Evolutionary conservation across 176 grass and related monocot species (phyloP).

Genomic region (Carex parvula): DNA sequence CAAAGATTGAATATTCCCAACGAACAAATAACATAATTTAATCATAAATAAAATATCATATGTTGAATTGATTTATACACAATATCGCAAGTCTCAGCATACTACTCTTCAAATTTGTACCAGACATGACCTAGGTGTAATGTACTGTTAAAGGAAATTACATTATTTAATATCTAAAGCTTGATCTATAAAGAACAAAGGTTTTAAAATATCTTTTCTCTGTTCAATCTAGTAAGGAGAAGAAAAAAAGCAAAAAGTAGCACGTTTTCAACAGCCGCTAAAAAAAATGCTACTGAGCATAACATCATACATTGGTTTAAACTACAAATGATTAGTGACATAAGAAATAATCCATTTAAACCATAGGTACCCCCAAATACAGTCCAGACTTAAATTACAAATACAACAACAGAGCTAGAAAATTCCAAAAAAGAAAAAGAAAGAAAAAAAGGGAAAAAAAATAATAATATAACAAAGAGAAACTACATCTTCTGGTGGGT

Average conservation of each 20-base stretch:
- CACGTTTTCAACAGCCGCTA: not conserved
- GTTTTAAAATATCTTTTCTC: not conserved
- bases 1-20: not conserved
- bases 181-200: not conserved
- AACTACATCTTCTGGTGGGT: slow-evolving; percentile 29
- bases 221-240: not conserved
- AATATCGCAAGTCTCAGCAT: not conserved
- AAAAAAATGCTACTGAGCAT: slow-evolving; percentile 12
- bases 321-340: slow-evolving; percentile 24
- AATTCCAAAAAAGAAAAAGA: slow-evolving; percentile 18
- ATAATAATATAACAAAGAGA: slow-evolving; percentile 27
- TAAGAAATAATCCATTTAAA: slow-evolving; percentile 31
- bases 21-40: not conserved
- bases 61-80: not conserved
- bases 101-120: not conserved
- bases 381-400: slow-evolving; percentile 31
- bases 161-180: not conserved
- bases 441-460: not conserved
- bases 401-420: slow-evolving; percentile 27
- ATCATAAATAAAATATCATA: not conserved
- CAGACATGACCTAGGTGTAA: not conserved
- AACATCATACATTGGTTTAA: slow-evolving; percentile 17
- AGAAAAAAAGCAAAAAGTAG: not conserved
- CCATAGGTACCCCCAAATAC: slow-evolving; percentile 18
- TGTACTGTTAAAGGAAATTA: not conserved